Evolutionary conservation across 106 monocot species (phyloP), one percentile per base, ranked within the genome.

Genomic region (Chionographis japonica): DNA sequence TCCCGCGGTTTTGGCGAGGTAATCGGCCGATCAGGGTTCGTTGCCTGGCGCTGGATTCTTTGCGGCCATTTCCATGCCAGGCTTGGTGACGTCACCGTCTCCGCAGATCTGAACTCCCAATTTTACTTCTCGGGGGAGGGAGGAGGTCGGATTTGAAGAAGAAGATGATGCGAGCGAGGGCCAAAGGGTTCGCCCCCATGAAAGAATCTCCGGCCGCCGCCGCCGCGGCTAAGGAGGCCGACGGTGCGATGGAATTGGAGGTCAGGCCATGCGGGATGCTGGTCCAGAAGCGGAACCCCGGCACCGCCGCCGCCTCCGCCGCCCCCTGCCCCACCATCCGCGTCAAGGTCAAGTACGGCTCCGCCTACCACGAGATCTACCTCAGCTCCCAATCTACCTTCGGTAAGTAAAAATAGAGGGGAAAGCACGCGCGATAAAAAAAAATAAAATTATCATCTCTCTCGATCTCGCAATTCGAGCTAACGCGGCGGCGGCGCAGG

Each of bases 261-360:
- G 84, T 97, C 55, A 69, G 92, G 78, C 95, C 95, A 0, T 78
- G 97, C 15, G 97, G 97, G 10, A 92, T 97, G 97, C 84, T 97
- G 11, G 97, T 97, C 27, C 97, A 97, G 88, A 97, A 85, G 67
- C 68, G 97, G 60, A 55, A 65, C 53, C 63, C 77, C 0, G 83
- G 73, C 20, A 11, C 74, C 13, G 82, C 54, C 41, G 63, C 70
- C 49, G 74, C 62, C 41, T 54, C 69, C 36, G 52, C 56, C 37
- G 68, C 63, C 3, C 83, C 81, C n/a, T 66, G 79, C 0, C 86
- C 88, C 37, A 74, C 80, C 49, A 89, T 97, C 56, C 84, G 92
- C 57, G 80, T 97, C 13, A 80, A 84, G 42, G 89, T 97, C 61
- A 97, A 97, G 82, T 69, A 83, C 63, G 86, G 70, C 60, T 65